Conservation (phyloP, 2,329 filamentous ascomycete species). For the Arthrobotrys musiformis region DNA sequence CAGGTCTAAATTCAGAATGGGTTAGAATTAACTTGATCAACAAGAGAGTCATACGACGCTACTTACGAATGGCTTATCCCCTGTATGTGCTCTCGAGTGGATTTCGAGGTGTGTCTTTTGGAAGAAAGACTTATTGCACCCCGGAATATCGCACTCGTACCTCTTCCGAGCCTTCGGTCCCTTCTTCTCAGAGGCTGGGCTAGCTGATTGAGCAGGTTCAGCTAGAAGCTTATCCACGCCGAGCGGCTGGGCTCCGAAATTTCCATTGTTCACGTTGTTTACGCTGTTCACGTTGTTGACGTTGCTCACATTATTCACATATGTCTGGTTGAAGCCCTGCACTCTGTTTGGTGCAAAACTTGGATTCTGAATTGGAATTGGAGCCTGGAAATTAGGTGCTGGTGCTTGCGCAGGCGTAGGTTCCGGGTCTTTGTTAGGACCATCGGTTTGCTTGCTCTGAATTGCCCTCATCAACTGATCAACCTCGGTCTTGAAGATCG, state of each 20-base stretch:
- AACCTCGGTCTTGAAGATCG: constrained; percentile 81
- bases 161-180: constrained; percentile 67
- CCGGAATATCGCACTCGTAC: constrained; percentile 77
- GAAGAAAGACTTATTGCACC: constrained; percentile 83
- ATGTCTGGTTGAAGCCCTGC: constrained; percentile 37
- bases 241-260: constrained; percentile 50
- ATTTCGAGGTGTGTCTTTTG: constrained; percentile 95
- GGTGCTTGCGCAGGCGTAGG: background rate
- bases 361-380: background rate
- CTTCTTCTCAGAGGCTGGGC: constrained; percentile 48
- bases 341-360: background rate
- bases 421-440: constrained; percentile 27
- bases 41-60: background rate
- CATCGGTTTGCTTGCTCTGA: constrained; percentile 70
- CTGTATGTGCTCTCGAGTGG: constrained; percentile 87
- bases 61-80: constrained; percentile 87
- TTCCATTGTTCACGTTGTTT: constrained; percentile 47
- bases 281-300: too few relatives aligned
- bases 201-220: constrained; percentile 48
- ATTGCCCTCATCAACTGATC: constrained; percentile 91
- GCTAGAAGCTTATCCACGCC: constrained; percentile 59
- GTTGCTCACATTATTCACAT: too few relatives aligned
- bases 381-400: constrained; percentile 14
- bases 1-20: constrained; percentile 67
- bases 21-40: background rate